Evolutionary conservation across 495 filamentous ascomycete genomes (phyloP).

Genomic region (Trichoderma erinaceum): DNA sequence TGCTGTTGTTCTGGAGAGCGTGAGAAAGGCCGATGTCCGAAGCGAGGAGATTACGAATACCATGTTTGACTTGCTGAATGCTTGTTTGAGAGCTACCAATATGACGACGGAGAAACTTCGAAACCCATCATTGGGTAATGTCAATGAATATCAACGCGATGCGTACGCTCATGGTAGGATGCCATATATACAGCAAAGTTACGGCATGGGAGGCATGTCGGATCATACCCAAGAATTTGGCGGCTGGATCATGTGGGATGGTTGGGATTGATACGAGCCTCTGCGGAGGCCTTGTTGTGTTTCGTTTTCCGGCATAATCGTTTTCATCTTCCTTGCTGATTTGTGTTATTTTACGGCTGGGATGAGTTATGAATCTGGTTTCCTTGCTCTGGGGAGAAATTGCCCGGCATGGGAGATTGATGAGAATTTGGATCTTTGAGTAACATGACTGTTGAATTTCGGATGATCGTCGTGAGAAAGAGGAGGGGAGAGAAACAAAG

Average conservation of each 20-base stretch:
- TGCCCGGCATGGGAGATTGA: background rate
- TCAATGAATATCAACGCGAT: background rate
- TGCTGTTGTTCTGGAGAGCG: constrained; percentile 29
- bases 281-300: background rate
- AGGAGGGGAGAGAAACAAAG: background rate
- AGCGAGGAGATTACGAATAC: constrained; percentile 24
- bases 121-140: background rate
- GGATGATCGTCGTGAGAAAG: background rate
- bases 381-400: background rate
- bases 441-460: background rate
- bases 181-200: background rate
- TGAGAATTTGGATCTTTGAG: background rate
- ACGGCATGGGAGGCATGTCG: background rate
- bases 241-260: constrained; percentile 15
- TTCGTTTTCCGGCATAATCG: background rate
- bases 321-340: background rate
- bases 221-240: background rate
- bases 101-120: background rate
- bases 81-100: constrained; percentile 12
- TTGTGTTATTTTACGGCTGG: background rate
- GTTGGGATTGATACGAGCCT: background rate
- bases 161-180: constrained; percentile 3
- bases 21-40: constrained; percentile 23
- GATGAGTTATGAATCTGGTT: background rate
- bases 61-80: constrained; percentile 16